Evolutionary conservation across 2,329 filamentous ascomycete genomes (phyloP).

Genomic region (Fusarium pseudoanthophilum): DNA sequence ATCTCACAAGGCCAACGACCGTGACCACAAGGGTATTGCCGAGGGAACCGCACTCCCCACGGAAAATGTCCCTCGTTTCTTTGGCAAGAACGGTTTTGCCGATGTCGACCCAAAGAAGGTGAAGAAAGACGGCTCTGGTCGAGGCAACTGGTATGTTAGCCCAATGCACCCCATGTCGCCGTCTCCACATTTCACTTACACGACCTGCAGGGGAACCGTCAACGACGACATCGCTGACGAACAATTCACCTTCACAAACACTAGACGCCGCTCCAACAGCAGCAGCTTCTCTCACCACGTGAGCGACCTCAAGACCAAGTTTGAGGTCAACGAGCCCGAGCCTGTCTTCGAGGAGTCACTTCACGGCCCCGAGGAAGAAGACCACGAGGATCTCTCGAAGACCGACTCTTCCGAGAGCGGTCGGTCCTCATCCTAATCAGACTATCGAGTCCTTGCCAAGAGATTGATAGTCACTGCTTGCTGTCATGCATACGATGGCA

Average conservation of each 20-base stretch:
- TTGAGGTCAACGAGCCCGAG: conserved; percentile 88
- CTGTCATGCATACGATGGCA: conserved; percentile 46
- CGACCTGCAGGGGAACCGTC: conserved; percentile 74
- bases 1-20: conserved; percentile 95
- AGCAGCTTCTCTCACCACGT: conserved; percentile 77
- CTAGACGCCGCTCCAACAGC: conserved; percentile 92
- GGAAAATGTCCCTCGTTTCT: conserved; percentile 88
- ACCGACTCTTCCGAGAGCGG: conserved; percentile 69
- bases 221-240: conserved; percentile 88
- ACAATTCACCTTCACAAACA: conserved; percentile 83
- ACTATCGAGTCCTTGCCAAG: conserved; percentile 12
- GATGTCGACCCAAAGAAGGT: conserved; percentile 89
- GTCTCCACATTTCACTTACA: conserved; percentile 30
- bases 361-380: conserved; percentile 73
- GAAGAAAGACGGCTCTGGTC: conserved; percentile 95
- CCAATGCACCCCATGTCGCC: neutral
- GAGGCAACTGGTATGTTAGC: conserved; percentile 86
- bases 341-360: conserved; percentile 91
- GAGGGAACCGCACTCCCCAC: conserved; percentile 76
- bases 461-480: conserved; percentile 38
- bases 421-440: conserved; percentile 65
- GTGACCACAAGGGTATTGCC: conserved; percentile 83
- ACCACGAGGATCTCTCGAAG: conserved; percentile 65
- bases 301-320: conserved; percentile 93
- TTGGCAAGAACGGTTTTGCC: conserved; percentile 85